Evolutionary conservation across 2,329 filamentous ascomycete genomes (phyloP), one percentile per base, ranked within the genome.

Genomic region (Ceratocystiopsis minuta): DNA sequence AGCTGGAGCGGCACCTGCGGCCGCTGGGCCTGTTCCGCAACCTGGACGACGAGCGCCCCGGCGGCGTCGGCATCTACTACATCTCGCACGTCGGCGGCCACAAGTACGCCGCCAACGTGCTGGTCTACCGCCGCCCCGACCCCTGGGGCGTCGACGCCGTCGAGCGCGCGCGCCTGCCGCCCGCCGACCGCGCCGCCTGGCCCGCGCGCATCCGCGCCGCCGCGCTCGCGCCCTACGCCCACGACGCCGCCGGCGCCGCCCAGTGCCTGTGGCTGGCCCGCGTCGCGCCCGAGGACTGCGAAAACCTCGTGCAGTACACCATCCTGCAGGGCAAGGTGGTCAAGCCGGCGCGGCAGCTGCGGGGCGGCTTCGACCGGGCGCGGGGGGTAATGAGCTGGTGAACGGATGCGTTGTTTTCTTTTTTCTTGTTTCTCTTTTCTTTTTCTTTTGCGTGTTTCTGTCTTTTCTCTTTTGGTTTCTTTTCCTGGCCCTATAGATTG

Each of bases 31-130:
- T 98, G 16, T 87, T 80, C 58, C 77, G 90, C 28, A 88, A 96
- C 55, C 62, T 90, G 38, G 76, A 92, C 55, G 90, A 98, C 57
- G 78, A 86, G 57, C 66, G 90, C 44, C 85, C 87, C 0, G 88
- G 88, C 12, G 90, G 90, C 13, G 88, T 95, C 6, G 88, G 85
- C 0, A 83, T 98, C 49, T 94, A 94, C 62, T 96, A 95, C 56
- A 92, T 96, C 55, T 88, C 78, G 50, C 90, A 98, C 55, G 86
- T 95, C 3, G 90, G 90, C 24, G 90, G 90, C 0, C 90, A 98
- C 65, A 95, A 95, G 64, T 96, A 93, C 62, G 78, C 79, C 38
- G 90, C 90, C 24, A 98, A 98, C 53, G 75, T 96, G 51, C 82
- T 98, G 65, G 68, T 98, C 1, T 96, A 98, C 58, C 72, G 90